Evolutionary conservation across 176 grass and related monocot species (phyloP), one percentile per base, ranked within the genome.

Genomic region (Dactylis glomerata): DNA sequence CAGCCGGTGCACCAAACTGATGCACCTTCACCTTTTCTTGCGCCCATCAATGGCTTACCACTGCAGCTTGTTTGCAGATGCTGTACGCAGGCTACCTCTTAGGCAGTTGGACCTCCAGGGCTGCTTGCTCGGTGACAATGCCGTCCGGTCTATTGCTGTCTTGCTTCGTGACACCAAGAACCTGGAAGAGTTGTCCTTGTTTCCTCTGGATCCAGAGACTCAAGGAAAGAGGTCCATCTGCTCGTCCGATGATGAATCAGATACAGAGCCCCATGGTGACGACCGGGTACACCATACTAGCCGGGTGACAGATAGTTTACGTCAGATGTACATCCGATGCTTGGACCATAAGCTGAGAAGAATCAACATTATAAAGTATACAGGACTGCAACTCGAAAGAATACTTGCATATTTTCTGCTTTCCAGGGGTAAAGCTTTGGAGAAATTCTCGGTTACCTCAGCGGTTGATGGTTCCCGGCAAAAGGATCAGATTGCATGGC

Each of bases 41-140:
- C 41, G 42, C 41, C 78, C 42, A 11, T 11, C 40, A 32, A 80
- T 80, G 78, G 78, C 78, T 5, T 66, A 24, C 58, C 37, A 49
- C 10, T 34, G 61, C 42, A 10, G 6, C 56, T 19, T 62, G 1
- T 22, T 79, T 57, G 10, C 57, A 24, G 10, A 61, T 3, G 37
- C 15, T 4, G 5, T 79, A 3, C 24, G 5, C 24, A 15, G 5
- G 10, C 38, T 64, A 20, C 57, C 56, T 44, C 24, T 64, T 59
- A 38, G 1, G 81, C 81, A 30, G 33, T 84, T 73, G 67, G 64
- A 6, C 12, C 78, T 90, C 54, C 47, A 87, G 47, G 88, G 86
- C 30, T 19, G 73, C 65, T 10, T 81, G 31, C 4, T 8, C 31
- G 14, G 26, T 14, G 8, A 69, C 4, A 45, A 54, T 10, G 14